Evolutionary conservation across 2,329 filamentous ascomycete genomes (phyloP), one percentile per base, ranked within the genome.

Genomic region (Trichoderma hamatum): DNA sequence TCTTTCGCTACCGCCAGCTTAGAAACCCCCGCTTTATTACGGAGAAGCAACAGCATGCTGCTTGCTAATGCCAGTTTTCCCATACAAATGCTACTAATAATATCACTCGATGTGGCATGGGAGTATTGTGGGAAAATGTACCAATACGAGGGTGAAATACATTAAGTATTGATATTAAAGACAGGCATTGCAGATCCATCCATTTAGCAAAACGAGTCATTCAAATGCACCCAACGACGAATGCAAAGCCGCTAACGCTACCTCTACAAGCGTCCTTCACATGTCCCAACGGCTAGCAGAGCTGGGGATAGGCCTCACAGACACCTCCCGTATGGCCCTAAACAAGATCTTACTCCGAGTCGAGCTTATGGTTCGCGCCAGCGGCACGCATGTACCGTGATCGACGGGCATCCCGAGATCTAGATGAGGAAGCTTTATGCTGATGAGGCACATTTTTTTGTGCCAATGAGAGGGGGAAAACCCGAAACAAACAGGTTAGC

Each of bases 351-450:
- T 9, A 10, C 11, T 24, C 28, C 26, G 16, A 63, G 60, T 34
- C 26, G 60, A 32, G 32, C 49, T 52, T 56, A 10, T 24, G 14
- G 43, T 59, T 36, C 54, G 63, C 54, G 63, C 63, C 63, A 51
- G 52, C 52, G 62, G 52, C 61, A 46, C 49, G 21, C 61, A 21
- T 21, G 24, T 52, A 55, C 54, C 28, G 63, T 51, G 63, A 67
- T 67, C 63, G 52, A 67, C 63, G 39, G 51, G 54, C 36, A 67
- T 59, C 28, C 63, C 63, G 63, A 67, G 63, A 67, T 67, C 63
- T 59, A 59, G 52, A 66, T 58, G 52, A 51, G 24, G 51, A 65
- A n/a, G n/a, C 30, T 46, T 66, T 30, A 21, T 58, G 63, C 63
- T 56, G 36, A 49, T 21, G 54, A n/a, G 39, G 36, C 39, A n/a